Base-by-base conservation (phyloP, 441 rosid genomes). In the Bruguiera hainesii region DNA sequence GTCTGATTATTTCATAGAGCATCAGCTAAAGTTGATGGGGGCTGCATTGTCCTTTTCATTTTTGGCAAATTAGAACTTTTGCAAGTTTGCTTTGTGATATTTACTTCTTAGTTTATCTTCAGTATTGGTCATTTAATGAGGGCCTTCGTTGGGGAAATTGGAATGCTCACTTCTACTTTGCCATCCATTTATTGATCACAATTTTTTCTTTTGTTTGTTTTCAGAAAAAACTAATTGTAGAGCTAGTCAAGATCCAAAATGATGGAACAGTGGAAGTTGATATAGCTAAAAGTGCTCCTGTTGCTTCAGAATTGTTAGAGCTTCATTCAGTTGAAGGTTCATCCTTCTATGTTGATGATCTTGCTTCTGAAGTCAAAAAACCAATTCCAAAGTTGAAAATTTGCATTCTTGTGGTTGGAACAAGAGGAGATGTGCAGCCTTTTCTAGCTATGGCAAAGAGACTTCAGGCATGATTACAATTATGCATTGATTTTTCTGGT, bases 371-470 rank as follows among this genome's bases (percentile, higher is more conserved):
- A 31, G 73, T 83, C 26, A 80, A 80, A 50, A 90, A 84, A 82
- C 60, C 89, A 29, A 70, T 95, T 68, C 98, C 98, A 4, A 84
- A 73, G 87, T 81, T 95, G 78, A 87, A 84, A 65, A 87, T 95
- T 72, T 86, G 75, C 65, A 84, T 95, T 53, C 98, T 92, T 74
- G 91, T 95, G 73, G 99, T 92, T 65, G 99, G 99, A 78, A 95
- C 99, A 42, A 90, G 98, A 78, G 99, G 99, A 85, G 98, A 95
- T 83, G 99, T 95, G 35, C 99, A 90, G 68, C 87, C 97, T 62
- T 95, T 95, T 81, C 70, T 95, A 61, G 98, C 99, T 65, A 86
- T 95, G 72, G 98, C 99, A 68, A 90, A 86, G 77, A 85, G 95
- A 78, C 98, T 95, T 74, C 97, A 95, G 96, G 99, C 76, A 77